These are phyloP conservation scores for Sporothrix brunneoviolacea DNA, from an alignment of 2,329 filamentous ascomycete species.

Conservation along the genomic window DNA sequence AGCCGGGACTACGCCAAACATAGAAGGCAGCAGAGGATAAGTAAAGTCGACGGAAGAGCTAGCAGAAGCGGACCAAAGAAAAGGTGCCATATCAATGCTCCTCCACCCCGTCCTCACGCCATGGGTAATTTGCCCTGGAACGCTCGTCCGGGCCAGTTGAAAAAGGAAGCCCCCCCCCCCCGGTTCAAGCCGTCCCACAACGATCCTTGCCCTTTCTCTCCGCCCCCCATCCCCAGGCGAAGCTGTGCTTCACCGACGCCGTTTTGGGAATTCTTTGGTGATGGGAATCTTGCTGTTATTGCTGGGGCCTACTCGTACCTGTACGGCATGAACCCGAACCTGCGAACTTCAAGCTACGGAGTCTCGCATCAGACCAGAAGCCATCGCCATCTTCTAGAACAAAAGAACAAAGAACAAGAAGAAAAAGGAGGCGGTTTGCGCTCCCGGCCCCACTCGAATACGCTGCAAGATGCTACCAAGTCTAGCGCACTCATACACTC, in stretches of 20 bases:
- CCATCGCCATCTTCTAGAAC: no score
- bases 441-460: no score
- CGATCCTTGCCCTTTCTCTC: neutral
- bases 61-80: neutral
- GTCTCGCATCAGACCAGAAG: no score
- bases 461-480: no score
- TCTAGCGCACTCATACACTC: neutral
- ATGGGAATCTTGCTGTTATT: neutral
- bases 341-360: no score
- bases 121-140: constrained; percentile 7
- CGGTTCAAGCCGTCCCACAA: neutral
- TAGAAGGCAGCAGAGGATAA: constrained; percentile 9
- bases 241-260: constrained; percentile 14
- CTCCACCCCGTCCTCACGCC: constrained; percentile 7
- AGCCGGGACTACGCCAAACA: constrained; percentile 12
- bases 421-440: no score
- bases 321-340: no score
- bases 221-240: neutral
- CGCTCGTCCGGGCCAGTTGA: no score
- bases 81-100: neutral
- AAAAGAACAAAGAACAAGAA: no score
- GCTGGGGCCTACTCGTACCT: neutral
- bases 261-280: constrained; percentile 2
- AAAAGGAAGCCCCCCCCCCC: no score
- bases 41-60: neutral